Base-by-base conservation (phyloP, 192 early-diverging fungal genomes). In the Linnemannia schmuckeri region DNA sequence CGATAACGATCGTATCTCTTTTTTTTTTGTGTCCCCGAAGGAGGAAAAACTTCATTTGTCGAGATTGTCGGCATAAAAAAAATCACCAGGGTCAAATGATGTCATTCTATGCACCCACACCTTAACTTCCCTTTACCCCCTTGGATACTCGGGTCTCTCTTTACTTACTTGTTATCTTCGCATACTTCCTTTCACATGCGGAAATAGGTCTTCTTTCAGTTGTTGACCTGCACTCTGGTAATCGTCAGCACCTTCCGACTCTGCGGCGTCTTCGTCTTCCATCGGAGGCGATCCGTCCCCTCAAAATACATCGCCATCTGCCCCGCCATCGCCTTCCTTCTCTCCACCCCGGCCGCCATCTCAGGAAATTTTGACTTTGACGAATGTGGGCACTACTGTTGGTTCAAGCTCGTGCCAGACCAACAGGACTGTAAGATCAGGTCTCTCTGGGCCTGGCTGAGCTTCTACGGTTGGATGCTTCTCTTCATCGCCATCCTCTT, bases 401-500 rank as follows among this genome's bases (percentile, higher is more conserved):
- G 85, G 85, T 87, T 87, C 80, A 75, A 22, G 5, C 66, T 57
- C 63, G 12, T 44, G 40, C 44, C 27, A 9, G 46, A 70, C n/a
- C 42, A 79, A 2, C 17, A 27, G 18, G 66, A 81, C 42, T 87
- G 85, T 57, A 77, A 61, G 46, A 35, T 81, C 17, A 72, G 57
- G 4, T 81, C 85, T 3, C 49, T 44, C 1, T 87, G 85, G 85
- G 85, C 85, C 0, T 87, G 80, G 79, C 27, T 74, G 8, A 81
- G 85, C 37, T 87, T 81, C 68, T 87, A 87, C 44, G 79, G 15
- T 2, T 81, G 79, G 85, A 87, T 87, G 85, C 37, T 81, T 12
- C 33, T 87, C 12, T 87, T 81, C 27, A 52, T 87, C 42, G 30
- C 33, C 22, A 81, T 75, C 27, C 61, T 87, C 41, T 78, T 87